phyloP scores from a whole-genome alignment of 352 stramenopile genomes.

The Globisporangium carolinianum region DNA sequence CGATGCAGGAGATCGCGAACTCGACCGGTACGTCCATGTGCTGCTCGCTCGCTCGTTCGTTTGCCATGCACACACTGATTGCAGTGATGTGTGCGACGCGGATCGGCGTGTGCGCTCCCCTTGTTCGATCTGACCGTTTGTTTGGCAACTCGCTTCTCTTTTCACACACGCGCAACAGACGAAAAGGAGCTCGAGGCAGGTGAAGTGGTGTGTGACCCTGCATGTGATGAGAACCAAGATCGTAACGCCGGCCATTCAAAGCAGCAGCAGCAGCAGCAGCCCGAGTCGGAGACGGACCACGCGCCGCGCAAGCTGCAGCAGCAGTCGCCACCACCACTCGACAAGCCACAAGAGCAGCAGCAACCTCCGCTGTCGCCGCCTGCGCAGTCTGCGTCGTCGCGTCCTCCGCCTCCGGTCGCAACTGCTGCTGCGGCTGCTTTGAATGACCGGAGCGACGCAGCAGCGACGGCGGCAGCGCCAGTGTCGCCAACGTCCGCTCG shows the following conservation, averaged over 20 bases:
- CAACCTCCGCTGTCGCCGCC: neutral
- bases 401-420: neutral
- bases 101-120: too few species aligned
- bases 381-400: too few species aligned
- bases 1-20: conserved; percentile 38
- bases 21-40: conserved; percentile 30
- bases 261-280: conserved; percentile 8
- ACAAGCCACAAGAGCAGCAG: conserved; percentile 1
- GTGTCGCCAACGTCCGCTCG: conserved; percentile 15
- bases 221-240: conserved; percentile 14
- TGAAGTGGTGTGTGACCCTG: conserved; percentile 45
- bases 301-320: neutral
- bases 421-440: conserved; percentile 9
- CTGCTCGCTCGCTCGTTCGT: neutral
- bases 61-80: neutral
- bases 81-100: neutral
- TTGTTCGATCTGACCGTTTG: neutral
- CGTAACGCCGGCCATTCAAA: conserved; percentile 10
- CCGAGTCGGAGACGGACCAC: neutral
- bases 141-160: neutral
- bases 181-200: conserved; percentile 45
- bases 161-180: conserved; percentile 20
- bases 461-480: neutral
- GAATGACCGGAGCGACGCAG: conserved; percentile 7
- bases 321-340: neutral